A percentile compares a stretch with the other conserved stretches of the same genome.
Evolutionary conservation across 176 grass and related monocot genomes (phyloP).

Genomic region (Pontederia paniculata): DNA sequence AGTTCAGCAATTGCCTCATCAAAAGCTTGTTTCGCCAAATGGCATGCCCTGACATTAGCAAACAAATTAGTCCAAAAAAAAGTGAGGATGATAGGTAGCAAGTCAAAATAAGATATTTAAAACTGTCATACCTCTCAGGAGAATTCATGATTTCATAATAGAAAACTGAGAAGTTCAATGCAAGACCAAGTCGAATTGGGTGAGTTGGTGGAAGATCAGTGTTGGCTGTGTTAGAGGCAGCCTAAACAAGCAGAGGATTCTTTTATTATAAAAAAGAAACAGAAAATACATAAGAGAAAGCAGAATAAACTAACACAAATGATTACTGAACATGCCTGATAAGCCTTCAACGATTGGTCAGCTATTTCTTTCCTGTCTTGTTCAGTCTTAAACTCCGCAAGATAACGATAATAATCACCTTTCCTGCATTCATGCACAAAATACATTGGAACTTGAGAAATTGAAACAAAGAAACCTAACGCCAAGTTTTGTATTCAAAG

Average conservation of each 20-base stretch:
- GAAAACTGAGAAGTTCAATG: conserved; percentile 23
- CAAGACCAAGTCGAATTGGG: conserved; percentile 22
- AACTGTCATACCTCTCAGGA: conserved; percentile 11
- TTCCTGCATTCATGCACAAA: conserved; percentile 8
- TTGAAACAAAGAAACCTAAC: neutral
- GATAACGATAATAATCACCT: conserved; percentile 21
- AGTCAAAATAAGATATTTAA: neutral
- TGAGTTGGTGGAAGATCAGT: conserved; percentile 16
- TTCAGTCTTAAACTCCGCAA: conserved; percentile 20
- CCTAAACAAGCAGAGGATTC: neutral
- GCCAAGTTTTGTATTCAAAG: neutral
- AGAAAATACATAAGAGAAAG: neutral
- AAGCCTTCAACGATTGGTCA: conserved; percentile 17
- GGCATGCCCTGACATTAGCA: conserved; percentile 3
- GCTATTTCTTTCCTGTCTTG: conserved; percentile 19
- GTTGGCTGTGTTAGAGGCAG: conserved; percentile 17
- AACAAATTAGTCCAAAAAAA: neutral
- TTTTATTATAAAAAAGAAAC: neutral
- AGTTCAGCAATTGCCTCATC: conserved; percentile 34
- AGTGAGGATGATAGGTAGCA: neutral
- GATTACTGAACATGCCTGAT: conserved; percentile 13
- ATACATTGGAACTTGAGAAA: too few relatives aligned
- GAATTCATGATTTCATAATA: conserved; percentile 27
- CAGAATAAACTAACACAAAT: neutral
- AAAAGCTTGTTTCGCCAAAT: conserved; percentile 31